Percentiles rank a stretch among this genome's conserved stretches.
These are phyloP conservation scores for Pichia cephalocereana DNA, from an alignment of 805 yeast species.

Conservation along the genomic window DNA sequence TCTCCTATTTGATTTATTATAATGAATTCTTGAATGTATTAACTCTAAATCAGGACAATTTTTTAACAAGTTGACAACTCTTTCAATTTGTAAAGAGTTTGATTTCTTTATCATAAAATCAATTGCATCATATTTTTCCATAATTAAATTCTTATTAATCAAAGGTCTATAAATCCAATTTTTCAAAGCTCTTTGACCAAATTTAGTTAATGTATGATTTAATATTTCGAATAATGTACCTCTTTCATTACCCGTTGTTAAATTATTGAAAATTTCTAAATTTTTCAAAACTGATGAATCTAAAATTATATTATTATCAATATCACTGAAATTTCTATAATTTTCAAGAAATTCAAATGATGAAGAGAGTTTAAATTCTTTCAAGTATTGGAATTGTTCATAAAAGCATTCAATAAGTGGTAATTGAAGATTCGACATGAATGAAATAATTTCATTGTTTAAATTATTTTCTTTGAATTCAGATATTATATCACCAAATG, in stretches of 20 bases:
- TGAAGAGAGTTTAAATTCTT: slow-evolving; percentile 52
- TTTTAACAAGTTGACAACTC: slow-evolving; percentile 20
- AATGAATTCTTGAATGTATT: slow-evolving; percentile 48
- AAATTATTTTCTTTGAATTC: slow-evolving; percentile 3
- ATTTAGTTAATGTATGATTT: slow-evolving; percentile 70
- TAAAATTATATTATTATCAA: slow-evolving; percentile 39
- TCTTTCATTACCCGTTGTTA: slow-evolving; percentile 41
- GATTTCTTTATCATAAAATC: slow-evolving; percentile 35
- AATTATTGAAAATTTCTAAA: slow-evolving; percentile 66
- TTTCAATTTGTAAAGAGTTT: slow-evolving; percentile 29
- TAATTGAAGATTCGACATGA: slow-evolving; percentile 12
- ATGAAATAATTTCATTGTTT: slow-evolving; percentile 7
- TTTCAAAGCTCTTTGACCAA: slow-evolving; percentile 59
- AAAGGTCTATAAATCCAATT: slow-evolving; percentile 76
- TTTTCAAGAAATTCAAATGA: slow-evolving; percentile 46
- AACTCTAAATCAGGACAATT: slow-evolving; percentile 47
- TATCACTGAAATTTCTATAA: slow-evolving; percentile 40
- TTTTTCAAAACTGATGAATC: slow-evolving; percentile 60
- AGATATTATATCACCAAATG: background rate
- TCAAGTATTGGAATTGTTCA: slow-evolving; percentile 44
- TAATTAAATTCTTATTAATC: slow-evolving; percentile 41
- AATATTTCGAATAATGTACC: slow-evolving; percentile 78
- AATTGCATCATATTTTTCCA: slow-evolving; percentile 55
- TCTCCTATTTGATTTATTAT: slow-evolving; percentile 46
- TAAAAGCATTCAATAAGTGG: slow-evolving; percentile 25